Conservation (phyloP, 805 yeast genomes). For the Limtongia smithiae region DNA sequence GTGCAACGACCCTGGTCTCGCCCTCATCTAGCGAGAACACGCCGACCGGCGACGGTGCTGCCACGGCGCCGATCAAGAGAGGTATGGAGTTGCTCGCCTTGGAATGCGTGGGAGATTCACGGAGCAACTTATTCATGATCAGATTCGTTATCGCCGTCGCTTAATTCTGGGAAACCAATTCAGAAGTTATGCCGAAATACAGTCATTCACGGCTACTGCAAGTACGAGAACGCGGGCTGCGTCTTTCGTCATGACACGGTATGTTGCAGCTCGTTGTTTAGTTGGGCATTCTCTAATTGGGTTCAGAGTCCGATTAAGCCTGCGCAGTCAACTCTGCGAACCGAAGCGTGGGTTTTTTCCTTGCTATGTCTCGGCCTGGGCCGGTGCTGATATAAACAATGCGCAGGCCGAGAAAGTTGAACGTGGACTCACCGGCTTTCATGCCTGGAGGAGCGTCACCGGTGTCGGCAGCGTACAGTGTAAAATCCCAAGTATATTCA, state of each 20-base stretch:
- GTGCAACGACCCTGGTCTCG: too few species aligned
- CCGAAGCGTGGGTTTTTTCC: conserved; percentile 11
- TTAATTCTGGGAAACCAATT: conserved; percentile 22
- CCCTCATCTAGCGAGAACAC: too few species aligned
- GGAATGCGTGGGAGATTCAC: too few species aligned
- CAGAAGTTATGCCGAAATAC: conserved; percentile 75
- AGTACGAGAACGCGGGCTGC: conserved; percentile 83
- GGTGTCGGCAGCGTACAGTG: conserved; percentile 9
- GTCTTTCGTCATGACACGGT: conserved; percentile 65
- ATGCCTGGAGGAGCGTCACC: conserved; percentile 41
- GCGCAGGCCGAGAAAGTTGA: conserved; percentile 42
- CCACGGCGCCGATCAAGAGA: too few species aligned
- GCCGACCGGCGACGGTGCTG: too few species aligned
- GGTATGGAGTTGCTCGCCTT: too few species aligned
- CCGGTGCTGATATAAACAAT: neutral
- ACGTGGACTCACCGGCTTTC: conserved; percentile 55
- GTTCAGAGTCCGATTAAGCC: neutral
- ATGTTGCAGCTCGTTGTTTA: conserved; percentile 5
- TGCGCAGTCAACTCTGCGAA: conserved; percentile 5
- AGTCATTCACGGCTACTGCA: conserved; percentile 82
- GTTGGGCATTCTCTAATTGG: neutral
- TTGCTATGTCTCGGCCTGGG: neutral
- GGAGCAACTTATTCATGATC: too few species aligned
- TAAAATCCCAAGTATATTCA: conserved; percentile 6
- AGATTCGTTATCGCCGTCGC: conserved; percentile 28